Evolutionary conservation across 306 rosid species (phyloP).

Genomic region (Mimosa pudica): DNA sequence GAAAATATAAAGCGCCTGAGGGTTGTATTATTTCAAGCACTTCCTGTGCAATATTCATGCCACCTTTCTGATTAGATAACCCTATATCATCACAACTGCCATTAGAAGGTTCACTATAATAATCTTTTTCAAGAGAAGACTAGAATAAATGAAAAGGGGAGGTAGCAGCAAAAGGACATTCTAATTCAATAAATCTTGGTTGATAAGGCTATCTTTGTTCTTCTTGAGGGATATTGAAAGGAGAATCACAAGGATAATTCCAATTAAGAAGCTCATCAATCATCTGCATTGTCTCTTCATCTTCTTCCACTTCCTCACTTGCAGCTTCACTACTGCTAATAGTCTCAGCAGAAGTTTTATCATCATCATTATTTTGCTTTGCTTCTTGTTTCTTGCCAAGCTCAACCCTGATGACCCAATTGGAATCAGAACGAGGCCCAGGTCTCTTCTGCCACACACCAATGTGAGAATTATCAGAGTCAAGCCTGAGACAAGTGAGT

Average conservation of each 20-base stretch:
- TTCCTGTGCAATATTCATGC: not conserved
- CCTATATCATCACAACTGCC: conserved; percentile 31
- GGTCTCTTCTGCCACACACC: conserved; percentile 97
- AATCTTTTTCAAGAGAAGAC: not conserved
- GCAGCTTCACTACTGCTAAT: conserved; percentile 25
- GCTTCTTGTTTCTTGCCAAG: conserved; percentile 62
- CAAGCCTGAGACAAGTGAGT: conserved; percentile 89
- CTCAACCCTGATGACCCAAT: conserved; percentile 92
- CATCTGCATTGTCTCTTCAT: conserved; percentile 95
- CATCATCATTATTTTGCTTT: not conserved
- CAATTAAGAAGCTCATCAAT: conserved; percentile 91
- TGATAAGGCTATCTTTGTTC: conserved; percentile 31
- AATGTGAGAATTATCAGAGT: conserved; percentile 89
- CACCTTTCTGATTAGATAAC: not conserved
- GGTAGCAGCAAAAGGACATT: conserved; percentile 26
- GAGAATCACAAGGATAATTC: conserved; percentile 58
- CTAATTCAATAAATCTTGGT: conserved; percentile 36
- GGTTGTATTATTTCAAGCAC: not conserved
- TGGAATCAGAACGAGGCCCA: conserved; percentile 74
- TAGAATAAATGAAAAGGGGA: conserved; percentile 35
- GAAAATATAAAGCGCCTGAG: not conserved
- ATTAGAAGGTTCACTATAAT: conserved; percentile 24
- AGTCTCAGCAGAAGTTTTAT: conserved; percentile 4
- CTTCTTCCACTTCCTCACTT: conserved; percentile 32
- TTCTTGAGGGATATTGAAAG: conserved; percentile 41